These are phyloP conservation scores for Colletotrichum orbiculare DNA, from an alignment of 2,329 filamentous ascomycete species.

Conservation along the genomic window DNA sequence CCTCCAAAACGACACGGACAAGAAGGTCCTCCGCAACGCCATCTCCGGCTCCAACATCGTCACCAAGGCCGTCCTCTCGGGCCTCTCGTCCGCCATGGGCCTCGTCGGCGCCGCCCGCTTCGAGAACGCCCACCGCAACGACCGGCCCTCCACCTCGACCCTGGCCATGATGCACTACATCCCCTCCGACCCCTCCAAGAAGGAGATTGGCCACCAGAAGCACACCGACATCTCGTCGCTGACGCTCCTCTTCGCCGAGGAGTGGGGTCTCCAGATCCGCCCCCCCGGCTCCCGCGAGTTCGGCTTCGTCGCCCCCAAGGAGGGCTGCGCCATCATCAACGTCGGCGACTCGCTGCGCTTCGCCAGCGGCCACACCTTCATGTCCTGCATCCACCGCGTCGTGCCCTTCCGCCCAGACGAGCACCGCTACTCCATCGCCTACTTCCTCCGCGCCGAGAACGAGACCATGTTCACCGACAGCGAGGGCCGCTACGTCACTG, in stretches of 20 bases:
- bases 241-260: slow-evolving; percentile 65
- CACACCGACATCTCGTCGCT: slow-evolving; percentile 68
- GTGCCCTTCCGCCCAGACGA: slow-evolving; percentile 59
- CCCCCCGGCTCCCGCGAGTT: slow-evolving; percentile 58
- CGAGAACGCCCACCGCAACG: slow-evolving; percentile 63
- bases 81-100: slow-evolving; percentile 58
- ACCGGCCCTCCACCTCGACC: slow-evolving; percentile 59
- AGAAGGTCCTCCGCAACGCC: slow-evolving; percentile 59
- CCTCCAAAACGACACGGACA: slow-evolving; percentile 60
- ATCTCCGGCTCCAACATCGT: slow-evolving; percentile 62
- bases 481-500: slow-evolving; percentile 64
- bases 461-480: slow-evolving; percentile 66
- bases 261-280: slow-evolving; percentile 68
- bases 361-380: slow-evolving; percentile 62
- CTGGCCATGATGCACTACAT: slow-evolving; percentile 68
- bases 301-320: slow-evolving; percentile 63
- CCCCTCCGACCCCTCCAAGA: slow-evolving; percentile 52
- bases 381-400: slow-evolving; percentile 68
- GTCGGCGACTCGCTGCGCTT: slow-evolving; percentile 70
- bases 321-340: slow-evolving; percentile 65
- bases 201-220: slow-evolving; percentile 64
- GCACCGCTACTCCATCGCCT: slow-evolving; percentile 66
- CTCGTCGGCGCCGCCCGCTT: slow-evolving; percentile 58
- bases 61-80: slow-evolving; percentile 61
- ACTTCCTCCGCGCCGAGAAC: slow-evolving; percentile 68